phyloP scores from a whole-genome alignment of 345 rosid genomes.

The Populus davidiana region DNA sequence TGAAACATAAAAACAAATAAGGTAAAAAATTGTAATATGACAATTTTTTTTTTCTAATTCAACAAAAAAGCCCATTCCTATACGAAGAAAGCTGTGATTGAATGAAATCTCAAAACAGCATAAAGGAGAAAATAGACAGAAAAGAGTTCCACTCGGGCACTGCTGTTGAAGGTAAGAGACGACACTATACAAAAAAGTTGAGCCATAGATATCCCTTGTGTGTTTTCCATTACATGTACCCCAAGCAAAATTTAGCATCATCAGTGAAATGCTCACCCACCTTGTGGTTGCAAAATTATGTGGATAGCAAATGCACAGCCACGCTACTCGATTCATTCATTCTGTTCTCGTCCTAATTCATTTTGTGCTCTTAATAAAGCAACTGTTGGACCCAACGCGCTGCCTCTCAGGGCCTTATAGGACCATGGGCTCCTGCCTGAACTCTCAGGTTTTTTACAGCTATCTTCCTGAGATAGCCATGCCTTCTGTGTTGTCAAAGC shows the following conservation, averaged over 20 bases:
- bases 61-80: not conserved
- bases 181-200: not conserved
- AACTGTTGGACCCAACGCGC: constrained; percentile 85
- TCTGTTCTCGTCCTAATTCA: constrained; percentile 29
- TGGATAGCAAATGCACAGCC: not conserved
- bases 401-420: constrained; percentile 61
- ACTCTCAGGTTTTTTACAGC: constrained; percentile 46
- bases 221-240: not conserved
- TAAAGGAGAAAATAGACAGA: not conserved
- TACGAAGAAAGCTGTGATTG: not conserved
- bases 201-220: not conserved
- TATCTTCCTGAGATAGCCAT: constrained; percentile 48
- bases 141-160: no score
- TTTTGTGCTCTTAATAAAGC: constrained; percentile 71
- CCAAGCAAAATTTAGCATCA: not conserved
- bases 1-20: no score
- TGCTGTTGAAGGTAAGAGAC: no score
- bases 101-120: not conserved
- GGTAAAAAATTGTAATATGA: no score
- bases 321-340: not conserved
- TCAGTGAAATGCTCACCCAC: not conserved
- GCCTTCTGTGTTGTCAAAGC: constrained; percentile 68
- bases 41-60: no score
- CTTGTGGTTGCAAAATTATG: not conserved
- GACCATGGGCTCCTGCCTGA: constrained; percentile 57